Conservation (phyloP, 768 basidiomycete species). For the Gloeophyllum trabeum region DNA sequence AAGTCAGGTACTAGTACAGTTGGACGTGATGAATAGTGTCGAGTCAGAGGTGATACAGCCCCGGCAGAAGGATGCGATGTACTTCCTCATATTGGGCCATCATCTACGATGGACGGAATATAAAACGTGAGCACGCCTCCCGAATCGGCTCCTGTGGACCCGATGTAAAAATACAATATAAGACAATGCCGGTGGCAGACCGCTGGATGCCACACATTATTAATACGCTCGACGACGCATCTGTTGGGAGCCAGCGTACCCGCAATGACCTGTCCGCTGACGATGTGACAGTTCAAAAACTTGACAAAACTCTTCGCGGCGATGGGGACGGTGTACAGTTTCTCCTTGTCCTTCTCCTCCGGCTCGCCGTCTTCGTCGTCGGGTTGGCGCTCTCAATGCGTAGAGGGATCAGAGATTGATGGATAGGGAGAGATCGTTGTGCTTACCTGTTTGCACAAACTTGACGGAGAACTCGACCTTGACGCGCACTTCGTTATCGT, state of each 20-base stretch:
- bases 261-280: conserved; percentile 78
- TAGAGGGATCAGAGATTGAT: no score
- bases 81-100: no score
- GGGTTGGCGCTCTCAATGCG: conserved; percentile 12
- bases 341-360: conserved; percentile 34
- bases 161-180: conserved; percentile 85
- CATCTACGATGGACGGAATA: conserved; percentile 68
- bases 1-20: no score
- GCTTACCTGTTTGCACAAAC: no score
- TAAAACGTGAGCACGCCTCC: conserved; percentile 86
- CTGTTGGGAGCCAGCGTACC: conserved; percentile 41
- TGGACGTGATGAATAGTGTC: no score
- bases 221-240: not conserved
- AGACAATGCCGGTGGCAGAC: conserved; percentile 76
- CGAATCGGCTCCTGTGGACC: conserved; percentile 62
- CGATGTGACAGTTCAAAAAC: conserved; percentile 70
- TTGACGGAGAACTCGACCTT: conserved; percentile 8
- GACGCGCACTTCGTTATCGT: not conserved
- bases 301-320: conserved; percentile 69
- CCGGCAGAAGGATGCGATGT: no score
- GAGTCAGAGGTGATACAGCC: no score
- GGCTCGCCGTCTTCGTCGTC: conserved; percentile 24
- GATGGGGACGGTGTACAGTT: conserved; percentile 55
- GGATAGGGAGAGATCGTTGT: no score
- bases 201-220: conserved; percentile 27